Evolutionary conservation across 2,329 filamentous ascomycete species (phyloP).

Genomic region (Aspergillus versicolor): DNA sequence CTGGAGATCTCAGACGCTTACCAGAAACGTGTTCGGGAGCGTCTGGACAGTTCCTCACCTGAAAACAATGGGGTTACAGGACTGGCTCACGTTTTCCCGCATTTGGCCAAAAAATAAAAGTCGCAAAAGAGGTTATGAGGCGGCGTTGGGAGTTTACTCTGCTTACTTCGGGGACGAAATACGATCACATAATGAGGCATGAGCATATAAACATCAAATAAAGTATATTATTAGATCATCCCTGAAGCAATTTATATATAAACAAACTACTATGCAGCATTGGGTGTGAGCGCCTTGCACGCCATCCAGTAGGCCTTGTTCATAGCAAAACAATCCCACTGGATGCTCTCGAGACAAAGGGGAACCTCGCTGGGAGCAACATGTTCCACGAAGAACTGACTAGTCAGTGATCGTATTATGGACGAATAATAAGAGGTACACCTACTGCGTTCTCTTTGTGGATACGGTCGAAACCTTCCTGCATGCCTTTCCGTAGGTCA

Average conservation of each 20-base stretch:
- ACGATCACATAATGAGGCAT: conserved; percentile 8
- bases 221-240: neutral
- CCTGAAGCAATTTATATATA: neutral
- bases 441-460: neutral
- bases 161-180: neutral
- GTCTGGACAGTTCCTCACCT: conserved; percentile 23
- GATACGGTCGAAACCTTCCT: conserved; percentile 1
- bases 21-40: conserved; percentile 38
- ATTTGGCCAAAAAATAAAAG: conserved; percentile 23
- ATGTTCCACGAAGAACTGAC: neutral
- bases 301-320: neutral
- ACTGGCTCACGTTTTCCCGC: conserved; percentile 38
- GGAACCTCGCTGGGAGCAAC: conserved; percentile 2
- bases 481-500: neutral
- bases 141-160: conserved; percentile 7
- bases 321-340: neutral
- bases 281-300: neutral
- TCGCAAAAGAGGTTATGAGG: neutral
- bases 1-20: conserved; percentile 51
- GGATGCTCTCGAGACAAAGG: conserved; percentile 3
- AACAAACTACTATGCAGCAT: neutral
- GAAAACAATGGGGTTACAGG: conserved; percentile 16
- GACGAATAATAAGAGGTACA: neutral
- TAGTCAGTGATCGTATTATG: neutral
- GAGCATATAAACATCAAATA: conserved; percentile 1